Conservation (phyloP, 1,284 basidiomycete species). For the Cutaneotrichosporon daszewskae region DNA sequence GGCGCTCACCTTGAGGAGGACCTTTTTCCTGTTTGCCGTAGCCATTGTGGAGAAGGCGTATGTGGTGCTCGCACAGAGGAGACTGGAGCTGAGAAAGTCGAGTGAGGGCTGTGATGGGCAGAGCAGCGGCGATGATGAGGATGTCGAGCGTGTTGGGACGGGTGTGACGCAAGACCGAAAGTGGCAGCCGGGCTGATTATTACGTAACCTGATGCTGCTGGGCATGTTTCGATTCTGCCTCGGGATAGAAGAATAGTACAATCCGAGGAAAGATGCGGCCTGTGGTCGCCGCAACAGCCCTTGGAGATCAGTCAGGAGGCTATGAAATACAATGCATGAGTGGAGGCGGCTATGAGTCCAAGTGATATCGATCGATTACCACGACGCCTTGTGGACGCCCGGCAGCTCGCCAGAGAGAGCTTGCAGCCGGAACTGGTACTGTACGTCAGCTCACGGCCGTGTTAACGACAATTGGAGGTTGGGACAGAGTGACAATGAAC, state of each 20-base stretch:
- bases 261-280: too few relatives aligned
- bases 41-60: conserved; percentile 41
- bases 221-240: background rate
- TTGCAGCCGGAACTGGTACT: conserved; percentile 86
- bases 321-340: background rate
- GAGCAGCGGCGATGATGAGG: background rate
- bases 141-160: background rate
- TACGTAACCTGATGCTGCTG: background rate
- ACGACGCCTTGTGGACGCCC: conserved; percentile 83
- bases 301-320: too few relatives aligned
- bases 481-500: conserved; percentile 55
- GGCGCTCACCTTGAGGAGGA: conserved; percentile 90
- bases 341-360: too few relatives aligned
- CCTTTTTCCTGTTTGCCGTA: conserved; percentile 56
- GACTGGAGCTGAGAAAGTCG: background rate
- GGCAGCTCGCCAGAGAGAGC: conserved; percentile 72
- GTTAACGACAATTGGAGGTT: conserved; percentile 11
- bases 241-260: background rate
- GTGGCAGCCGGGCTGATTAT: background rate
- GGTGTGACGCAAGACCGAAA: background rate
- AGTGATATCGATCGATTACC: conserved; percentile 52
- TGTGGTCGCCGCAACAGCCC: too few relatives aligned
- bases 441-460: conserved; percentile 62
- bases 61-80: background rate
- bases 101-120: too few relatives aligned